Conservation (phyloP, 176 grass and related monocot species). For the Oryza brachyantha region DNA sequence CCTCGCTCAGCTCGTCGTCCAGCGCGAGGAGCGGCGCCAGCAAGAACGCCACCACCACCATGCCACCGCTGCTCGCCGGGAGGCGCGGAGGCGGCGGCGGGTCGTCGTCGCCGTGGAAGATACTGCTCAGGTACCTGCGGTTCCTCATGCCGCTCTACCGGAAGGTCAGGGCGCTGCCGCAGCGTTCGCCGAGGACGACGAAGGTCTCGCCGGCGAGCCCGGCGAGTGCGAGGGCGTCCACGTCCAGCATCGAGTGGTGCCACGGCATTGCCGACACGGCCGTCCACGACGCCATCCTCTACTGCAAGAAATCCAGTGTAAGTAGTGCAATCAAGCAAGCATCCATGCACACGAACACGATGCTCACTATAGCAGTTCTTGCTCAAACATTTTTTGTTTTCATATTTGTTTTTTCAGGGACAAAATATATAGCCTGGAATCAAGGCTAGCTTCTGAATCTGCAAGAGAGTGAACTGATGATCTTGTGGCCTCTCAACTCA, state of each 20-base stretch:
- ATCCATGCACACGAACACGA: not conserved
- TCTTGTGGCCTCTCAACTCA: not conserved
- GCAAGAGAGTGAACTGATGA: not conserved
- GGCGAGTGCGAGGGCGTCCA: conserved; percentile 34
- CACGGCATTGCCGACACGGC: conserved; percentile 76
- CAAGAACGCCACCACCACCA: not conserved
- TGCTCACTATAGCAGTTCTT: not conserved
- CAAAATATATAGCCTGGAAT: conserved; percentile 32
- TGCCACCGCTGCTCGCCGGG: not conserved
- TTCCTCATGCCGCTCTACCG: conserved; percentile 75
- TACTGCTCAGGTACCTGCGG: conserved; percentile 61
- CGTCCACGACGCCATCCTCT: conserved; percentile 86
- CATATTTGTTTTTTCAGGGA: conserved; percentile 44
- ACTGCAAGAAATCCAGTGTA: conserved; percentile 94
- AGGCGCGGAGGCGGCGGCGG: not conserved
- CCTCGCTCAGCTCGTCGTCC: conserved; percentile 31
- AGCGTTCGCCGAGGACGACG: not conserved
- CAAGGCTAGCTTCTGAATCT: not conserved
- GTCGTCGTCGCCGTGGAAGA: conserved; percentile 68
- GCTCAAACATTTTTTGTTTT: not conserved
- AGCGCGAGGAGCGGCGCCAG: conserved; percentile 2
- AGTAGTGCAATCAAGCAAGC: not conserved
- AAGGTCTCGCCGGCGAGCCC: conserved; percentile 33
- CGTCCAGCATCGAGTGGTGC: conserved; percentile 60
- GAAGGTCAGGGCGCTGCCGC: conserved; percentile 53